phyloP scores from a whole-genome alignment of 2,329 filamentous ascomycete species.

The Aspergillus fumigatus region DNA sequence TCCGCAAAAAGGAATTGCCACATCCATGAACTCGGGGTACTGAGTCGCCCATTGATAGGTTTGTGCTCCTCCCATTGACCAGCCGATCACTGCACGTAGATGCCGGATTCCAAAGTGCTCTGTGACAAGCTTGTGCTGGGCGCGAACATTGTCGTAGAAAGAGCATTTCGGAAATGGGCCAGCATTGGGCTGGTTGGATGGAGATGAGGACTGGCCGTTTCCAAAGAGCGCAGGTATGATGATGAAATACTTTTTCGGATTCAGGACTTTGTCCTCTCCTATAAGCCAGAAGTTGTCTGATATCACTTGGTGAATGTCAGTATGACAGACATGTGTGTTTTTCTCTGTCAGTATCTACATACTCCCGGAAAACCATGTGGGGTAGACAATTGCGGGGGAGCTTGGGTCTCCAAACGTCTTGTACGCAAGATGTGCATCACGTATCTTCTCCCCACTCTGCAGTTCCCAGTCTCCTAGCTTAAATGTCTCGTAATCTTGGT shows the following conservation, averaged over 20 bases:
- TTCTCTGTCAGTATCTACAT: conserved; percentile 17
- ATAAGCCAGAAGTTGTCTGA: conserved; percentile 72
- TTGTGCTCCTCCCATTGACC: conserved; percentile 68
- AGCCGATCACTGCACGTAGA: conserved; percentile 60
- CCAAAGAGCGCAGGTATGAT: conserved; percentile 66
- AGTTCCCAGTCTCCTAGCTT: conserved; percentile 63
- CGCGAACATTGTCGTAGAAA: conserved; percentile 66
- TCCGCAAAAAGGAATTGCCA: conserved; percentile 63
- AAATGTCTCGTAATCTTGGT: conserved; percentile 47
- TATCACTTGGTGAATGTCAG: conserved; percentile 43
- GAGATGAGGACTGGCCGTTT: conserved; percentile 64
- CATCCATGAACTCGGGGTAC: conserved; percentile 62
- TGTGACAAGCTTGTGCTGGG: conserved; percentile 63
- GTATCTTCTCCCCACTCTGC: conserved; percentile 58
- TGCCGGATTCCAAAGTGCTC: conserved; percentile 58
- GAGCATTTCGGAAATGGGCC: conserved; percentile 58
- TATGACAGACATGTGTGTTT: neutral
- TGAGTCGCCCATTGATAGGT: conserved; percentile 61
- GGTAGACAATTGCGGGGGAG: conserved; percentile 67
- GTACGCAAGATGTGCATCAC: conserved; percentile 66
- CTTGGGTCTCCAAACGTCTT: conserved; percentile 65
- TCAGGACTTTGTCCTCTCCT: conserved; percentile 60
- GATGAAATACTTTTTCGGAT: conserved; percentile 63
- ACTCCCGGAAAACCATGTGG: conserved; percentile 69
- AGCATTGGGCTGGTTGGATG: conserved; percentile 55